A percentile compares a stretch with the other conserved stretches of the same genome.
Conservation (phyloP, 139 green algal genomes). For the Coelastrella sp. region DNA sequence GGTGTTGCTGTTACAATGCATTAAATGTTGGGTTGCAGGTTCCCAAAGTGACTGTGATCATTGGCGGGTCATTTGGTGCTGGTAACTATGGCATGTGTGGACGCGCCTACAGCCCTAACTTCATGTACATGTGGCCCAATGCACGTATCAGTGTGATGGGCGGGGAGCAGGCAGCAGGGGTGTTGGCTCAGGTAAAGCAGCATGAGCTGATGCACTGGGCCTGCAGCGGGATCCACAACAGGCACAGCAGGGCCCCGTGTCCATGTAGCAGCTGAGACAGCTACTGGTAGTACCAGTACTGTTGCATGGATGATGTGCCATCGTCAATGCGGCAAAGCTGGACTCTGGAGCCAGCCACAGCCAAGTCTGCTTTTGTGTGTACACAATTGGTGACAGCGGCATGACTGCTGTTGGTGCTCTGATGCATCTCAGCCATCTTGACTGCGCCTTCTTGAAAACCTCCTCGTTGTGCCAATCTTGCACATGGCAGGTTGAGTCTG, state of each 20-base stretch:
- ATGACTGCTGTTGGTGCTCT: slow-evolving; percentile 28
- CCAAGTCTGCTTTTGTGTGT: background rate
- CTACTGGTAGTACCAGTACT: background rate
- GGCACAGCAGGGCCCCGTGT: background rate
- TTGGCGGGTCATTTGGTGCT: slow-evolving; percentile 92
- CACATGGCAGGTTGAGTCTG: slow-evolving; percentile 76
- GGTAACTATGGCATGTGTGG: slow-evolving; percentile 97
- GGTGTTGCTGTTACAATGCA: background rate
- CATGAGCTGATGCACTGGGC: background rate
- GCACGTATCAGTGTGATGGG: slow-evolving; percentile 95
- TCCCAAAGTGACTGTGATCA: slow-evolving; percentile 91
- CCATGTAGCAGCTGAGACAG: background rate
- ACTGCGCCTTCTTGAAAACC: background rate
- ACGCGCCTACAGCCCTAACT: slow-evolving; percentile 90
- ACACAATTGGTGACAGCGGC: background rate
- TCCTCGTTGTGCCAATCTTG: background rate
- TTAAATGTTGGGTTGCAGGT: slow-evolving; percentile 65
- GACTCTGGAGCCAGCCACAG: no score
- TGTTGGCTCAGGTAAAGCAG: slow-evolving; percentile 74
- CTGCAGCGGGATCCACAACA: no score
- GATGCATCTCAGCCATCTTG: background rate
- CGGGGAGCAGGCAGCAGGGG: slow-evolving; percentile 86
- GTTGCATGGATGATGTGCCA: background rate
- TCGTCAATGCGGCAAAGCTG: no score
- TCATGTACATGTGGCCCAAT: slow-evolving; percentile 97